phyloP scores from a whole-genome alignment of 805 yeast species.

The Candida odintsovae region DNA sequence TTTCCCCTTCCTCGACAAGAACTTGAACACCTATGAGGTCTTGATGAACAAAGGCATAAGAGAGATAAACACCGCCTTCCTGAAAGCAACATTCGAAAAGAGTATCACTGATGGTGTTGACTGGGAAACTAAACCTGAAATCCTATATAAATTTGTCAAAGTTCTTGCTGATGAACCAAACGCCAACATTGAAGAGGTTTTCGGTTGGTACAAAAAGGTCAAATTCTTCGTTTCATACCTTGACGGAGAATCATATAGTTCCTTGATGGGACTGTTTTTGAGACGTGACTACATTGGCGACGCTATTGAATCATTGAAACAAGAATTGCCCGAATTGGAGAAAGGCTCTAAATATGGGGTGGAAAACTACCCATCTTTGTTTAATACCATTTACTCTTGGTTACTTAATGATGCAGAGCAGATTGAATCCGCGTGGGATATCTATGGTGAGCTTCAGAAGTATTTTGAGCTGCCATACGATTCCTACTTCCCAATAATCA shows the following conservation, averaged over 20 bases:
- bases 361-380: slow-evolving; percentile 30
- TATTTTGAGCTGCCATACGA: slow-evolving; percentile 54
- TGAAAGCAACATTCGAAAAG: slow-evolving; percentile 28
- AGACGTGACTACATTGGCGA: slow-evolving; percentile 32
- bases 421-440: slow-evolving; percentile 44
- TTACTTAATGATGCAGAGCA: slow-evolving; percentile 32
- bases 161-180: slow-evolving; percentile 23
- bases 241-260: slow-evolving; percentile 32
- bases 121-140: slow-evolving; percentile 31
- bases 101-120: slow-evolving; percentile 34
- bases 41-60: slow-evolving; percentile 10
- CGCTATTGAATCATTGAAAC: slow-evolving; percentile 34
- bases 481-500: slow-evolving; percentile 51
- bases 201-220: slow-evolving; percentile 36
- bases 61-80: background rate
- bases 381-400: slow-evolving; percentile 38
- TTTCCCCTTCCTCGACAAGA: slow-evolving; percentile 1
- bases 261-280: slow-evolving; percentile 32
- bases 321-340: slow-evolving; percentile 33
- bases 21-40: slow-evolving; percentile 7
- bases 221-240: slow-evolving; percentile 33
- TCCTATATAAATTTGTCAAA: slow-evolving; percentile 25
- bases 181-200: slow-evolving; percentile 21
- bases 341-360: slow-evolving; percentile 12
- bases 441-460: slow-evolving; percentile 51